These are phyloP conservation scores for Trypanosomatidae sp. DNA, from an alignment of 208 protist species.

Conservation along the genomic window DNA sequence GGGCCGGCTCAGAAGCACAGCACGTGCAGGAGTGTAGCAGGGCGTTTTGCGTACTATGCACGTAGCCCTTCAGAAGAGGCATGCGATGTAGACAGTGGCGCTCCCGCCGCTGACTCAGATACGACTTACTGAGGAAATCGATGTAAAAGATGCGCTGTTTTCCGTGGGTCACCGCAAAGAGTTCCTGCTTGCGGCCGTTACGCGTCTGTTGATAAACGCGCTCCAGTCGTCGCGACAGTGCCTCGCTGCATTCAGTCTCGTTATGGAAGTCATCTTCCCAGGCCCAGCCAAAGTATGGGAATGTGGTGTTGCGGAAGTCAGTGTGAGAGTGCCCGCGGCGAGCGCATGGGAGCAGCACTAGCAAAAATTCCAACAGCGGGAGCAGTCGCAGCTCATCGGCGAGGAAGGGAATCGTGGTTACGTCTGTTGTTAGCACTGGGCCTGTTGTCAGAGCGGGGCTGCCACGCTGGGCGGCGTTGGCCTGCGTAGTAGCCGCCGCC, in stretches of 20 bases:
- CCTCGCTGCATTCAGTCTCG: constrained; percentile 55
- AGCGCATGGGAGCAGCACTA: constrained; percentile 54
- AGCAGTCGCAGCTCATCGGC: constrained; percentile 58
- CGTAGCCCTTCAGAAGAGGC: constrained; percentile 23
- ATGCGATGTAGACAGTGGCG: constrained; percentile 27
- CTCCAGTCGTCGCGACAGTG: constrained; percentile 51
- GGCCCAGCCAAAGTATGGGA: constrained; percentile 63
- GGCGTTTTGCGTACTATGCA: constrained; percentile 30
- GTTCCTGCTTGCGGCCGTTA: constrained; percentile 11
- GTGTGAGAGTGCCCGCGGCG: constrained; percentile 27
- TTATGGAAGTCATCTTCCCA: constrained; percentile 92
- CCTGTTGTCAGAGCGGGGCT: constrained; percentile 2
- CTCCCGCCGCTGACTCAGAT: constrained; percentile 25
- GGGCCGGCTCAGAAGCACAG: constrained; percentile 19
- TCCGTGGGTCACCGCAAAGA: constrained; percentile 20
- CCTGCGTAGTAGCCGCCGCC: background rate
- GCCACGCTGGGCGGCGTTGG: background rate
- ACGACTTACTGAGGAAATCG: constrained; percentile 28
- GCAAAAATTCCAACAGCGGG: constrained; percentile 69
- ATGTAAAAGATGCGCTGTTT: constrained; percentile 33
- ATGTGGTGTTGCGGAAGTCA: constrained; percentile 54
- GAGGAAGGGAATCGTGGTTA: constrained; percentile 56
- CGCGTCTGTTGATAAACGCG: constrained; percentile 59
- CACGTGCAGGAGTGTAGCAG: constrained; percentile 24
- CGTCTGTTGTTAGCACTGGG: constrained; percentile 30